These are phyloP conservation scores for Grifola frondosa DNA, from an alignment of 1,284 basidiomycete genomes.

Conservation along the genomic window DNA sequence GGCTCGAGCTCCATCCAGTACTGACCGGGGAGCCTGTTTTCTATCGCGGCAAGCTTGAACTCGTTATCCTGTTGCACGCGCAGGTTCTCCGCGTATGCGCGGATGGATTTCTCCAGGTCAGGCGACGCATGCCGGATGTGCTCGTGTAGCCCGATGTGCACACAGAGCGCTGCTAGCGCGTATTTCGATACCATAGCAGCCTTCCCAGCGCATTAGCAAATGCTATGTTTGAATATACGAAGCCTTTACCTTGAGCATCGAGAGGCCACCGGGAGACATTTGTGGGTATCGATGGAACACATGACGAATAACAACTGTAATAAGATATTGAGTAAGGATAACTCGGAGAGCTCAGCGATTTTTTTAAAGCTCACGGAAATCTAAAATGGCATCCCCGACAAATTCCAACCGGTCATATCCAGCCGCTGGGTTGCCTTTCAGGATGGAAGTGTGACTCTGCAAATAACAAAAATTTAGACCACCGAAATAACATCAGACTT, in stretches of 20 bases:
- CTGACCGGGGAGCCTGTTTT: constrained; percentile 55
- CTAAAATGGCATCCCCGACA: constrained; percentile 78
- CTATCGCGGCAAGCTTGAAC: constrained; percentile 43
- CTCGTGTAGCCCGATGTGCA: constrained; percentile 62
- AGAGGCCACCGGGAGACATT: constrained; percentile 69
- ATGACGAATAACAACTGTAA: constrained; percentile 69
- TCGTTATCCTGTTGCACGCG: constrained; percentile 48
- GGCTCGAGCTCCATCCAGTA: constrained; percentile 68
- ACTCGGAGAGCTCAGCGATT: neutral
- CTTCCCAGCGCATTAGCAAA: constrained; percentile 38
- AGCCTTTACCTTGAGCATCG: constrained; percentile 66
- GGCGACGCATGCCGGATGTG: constrained; percentile 59
- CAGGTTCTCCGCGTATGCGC: constrained; percentile 53
- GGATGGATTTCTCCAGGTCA: constrained; percentile 48
- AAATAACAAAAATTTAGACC: constrained; percentile 1
- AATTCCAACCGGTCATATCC: constrained; percentile 78
- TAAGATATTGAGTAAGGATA: constrained; percentile 5
- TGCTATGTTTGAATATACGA: neutral
- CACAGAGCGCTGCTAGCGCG: constrained; percentile 69
- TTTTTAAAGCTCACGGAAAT: constrained; percentile 69
- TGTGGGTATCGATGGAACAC: constrained; percentile 62
- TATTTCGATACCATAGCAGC: constrained; percentile 80
- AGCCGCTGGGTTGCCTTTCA: constrained; percentile 46
- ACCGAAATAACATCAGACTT: neutral
- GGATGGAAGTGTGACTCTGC: constrained; percentile 65